Percentiles rank a stretch among this genome's conserved stretches.
These are phyloP conservation scores for Galeopsis tetrahit DNA, from an alignment of 257 asterid species.

Conservation along the genomic window DNA sequence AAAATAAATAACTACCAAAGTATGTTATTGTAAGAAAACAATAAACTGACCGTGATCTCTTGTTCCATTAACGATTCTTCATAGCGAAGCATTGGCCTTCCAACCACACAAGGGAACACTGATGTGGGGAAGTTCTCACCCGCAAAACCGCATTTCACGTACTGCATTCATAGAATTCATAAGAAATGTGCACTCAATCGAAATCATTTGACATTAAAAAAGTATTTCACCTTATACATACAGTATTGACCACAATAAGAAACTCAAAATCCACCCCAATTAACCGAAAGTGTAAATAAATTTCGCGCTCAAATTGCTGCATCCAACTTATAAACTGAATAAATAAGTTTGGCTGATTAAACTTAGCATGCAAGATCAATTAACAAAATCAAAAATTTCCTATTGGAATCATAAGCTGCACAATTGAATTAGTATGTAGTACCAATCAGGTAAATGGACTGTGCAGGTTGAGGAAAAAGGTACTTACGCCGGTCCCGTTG, in stretches of 20 bases:
- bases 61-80: conserved; percentile 15
- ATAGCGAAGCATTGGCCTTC: conserved; percentile 90
- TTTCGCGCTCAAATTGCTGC: conserved; percentile 15
- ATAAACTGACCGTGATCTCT: conserved; percentile 60
- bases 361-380: conserved; percentile 26
- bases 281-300: not conserved
- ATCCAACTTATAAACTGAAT: conserved; percentile 8
- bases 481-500: conserved; percentile 88
- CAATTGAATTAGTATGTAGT: conserved; percentile 13
- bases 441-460: not conserved
- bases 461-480: conserved; percentile 17
- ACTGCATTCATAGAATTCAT: conserved; percentile 59
- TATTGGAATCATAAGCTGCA: not conserved
- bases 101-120: conserved; percentile 95
- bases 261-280: not conserved
- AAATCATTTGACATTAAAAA: conserved; percentile 1
- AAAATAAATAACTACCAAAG: conserved; percentile 17
- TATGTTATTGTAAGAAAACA: conserved; percentile 20
- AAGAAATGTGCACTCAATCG: conserved; percentile 6
- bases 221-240: conserved; percentile 1
- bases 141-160: conserved; percentile 97
- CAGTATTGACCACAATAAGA: conserved; percentile 2
- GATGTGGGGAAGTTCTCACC: conserved; percentile 97
- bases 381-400: conserved; percentile 10
- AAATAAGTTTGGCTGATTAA: conserved; percentile 5